Base-by-base conservation (phyloP, 257 asterid species). In the Solanum infundibuliforme region DNA sequence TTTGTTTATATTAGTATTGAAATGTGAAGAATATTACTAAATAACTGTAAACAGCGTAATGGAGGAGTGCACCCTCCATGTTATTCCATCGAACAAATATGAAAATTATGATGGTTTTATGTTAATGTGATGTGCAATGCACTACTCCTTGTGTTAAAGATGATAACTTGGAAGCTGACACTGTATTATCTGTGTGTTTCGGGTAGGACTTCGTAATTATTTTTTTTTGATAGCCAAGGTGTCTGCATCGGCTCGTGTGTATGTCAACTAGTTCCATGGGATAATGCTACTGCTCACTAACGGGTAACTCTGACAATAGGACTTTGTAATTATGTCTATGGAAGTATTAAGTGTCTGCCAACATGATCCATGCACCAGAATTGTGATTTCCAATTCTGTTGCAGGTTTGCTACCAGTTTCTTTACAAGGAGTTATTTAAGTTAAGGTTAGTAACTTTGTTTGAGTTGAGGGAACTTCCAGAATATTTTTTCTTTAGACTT, bases 41-140 rank as follows among this genome's bases (percentile, higher is more conserved):
- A 29, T 95, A 36, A 93, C 97, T 14, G 98, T 93, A 71, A 16
- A 71, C 9, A 16, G n/a, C 34, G 43, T 72, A 4, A 18, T 72
- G 38, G 39, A 29, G 76, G 23, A 29, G n/a, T 29, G n/a, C 23
- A 69, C 16, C 34, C 39, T 69, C 76, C 38, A 29, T 29, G 76
- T 69, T 69, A 69, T 69, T 31, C 76, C 76, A 16, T 29, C 6
- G n/a, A 29, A 69, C 76, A 18, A 31, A 14, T 69, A 69, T 69
- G 10, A 31, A 31, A 32, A 29, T 69, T 31, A 32, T 68, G 75
- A 68, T 68, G 36, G 21, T 4, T 71, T 68, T 34, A 12, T 43
- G 9, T 14, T 43, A 27, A 4, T 77, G 65, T 77, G 38, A 79
- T 79, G 18, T 79, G 39, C 20, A 48, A 31, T 48, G 29, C 21